Percentiles rank a stretch among this genome's conserved stretches.
These are phyloP conservation scores for Microcera coccophila DNA, from an alignment of 2,329 filamentous ascomycete species.

Conservation along the genomic window DNA sequence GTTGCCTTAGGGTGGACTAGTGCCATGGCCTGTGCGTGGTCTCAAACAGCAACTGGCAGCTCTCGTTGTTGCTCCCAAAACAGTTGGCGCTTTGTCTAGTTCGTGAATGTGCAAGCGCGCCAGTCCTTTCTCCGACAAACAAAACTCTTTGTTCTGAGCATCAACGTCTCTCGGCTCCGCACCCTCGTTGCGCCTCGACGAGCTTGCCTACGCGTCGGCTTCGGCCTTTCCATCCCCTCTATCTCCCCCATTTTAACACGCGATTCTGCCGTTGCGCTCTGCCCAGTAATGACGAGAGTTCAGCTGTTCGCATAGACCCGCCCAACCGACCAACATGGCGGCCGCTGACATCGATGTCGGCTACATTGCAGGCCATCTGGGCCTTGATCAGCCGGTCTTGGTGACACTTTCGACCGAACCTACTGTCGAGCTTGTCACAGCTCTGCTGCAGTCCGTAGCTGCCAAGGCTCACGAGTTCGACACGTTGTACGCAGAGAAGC, in stretches of 20 bases:
- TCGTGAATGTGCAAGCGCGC: not conserved
- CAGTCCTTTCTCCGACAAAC: constrained; percentile 13
- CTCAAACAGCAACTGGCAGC: not conserved
- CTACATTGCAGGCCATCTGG: constrained; percentile 69
- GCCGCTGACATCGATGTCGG: constrained; percentile 58
- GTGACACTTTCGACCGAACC: constrained; percentile 60
- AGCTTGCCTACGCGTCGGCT: not conserved
- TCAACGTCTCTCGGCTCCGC: not conserved
- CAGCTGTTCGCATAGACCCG: constrained; percentile 19
- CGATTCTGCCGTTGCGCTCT: constrained; percentile 10
- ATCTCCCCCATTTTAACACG: constrained; percentile 4
- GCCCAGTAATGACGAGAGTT: constrained; percentile 24
- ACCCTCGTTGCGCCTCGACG: not conserved
- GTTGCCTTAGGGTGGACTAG: too few species aligned
- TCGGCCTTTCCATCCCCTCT: constrained; percentile 1
- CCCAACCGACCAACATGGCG: constrained; percentile 36
- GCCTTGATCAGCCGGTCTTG: constrained; percentile 62
- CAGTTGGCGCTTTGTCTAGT: not conserved
- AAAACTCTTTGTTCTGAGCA: constrained; percentile 21
- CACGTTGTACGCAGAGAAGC: constrained; percentile 77
- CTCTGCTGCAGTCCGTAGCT: constrained; percentile 70
- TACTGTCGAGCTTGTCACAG: constrained; percentile 72
- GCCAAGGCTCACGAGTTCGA: constrained; percentile 80
- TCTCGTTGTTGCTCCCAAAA: not conserved
- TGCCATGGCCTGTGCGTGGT: not conserved